Evolutionary conservation across 129 eudicot genomes (phyloP).

Genomic region (Gnaphalium uliginosum): DNA sequence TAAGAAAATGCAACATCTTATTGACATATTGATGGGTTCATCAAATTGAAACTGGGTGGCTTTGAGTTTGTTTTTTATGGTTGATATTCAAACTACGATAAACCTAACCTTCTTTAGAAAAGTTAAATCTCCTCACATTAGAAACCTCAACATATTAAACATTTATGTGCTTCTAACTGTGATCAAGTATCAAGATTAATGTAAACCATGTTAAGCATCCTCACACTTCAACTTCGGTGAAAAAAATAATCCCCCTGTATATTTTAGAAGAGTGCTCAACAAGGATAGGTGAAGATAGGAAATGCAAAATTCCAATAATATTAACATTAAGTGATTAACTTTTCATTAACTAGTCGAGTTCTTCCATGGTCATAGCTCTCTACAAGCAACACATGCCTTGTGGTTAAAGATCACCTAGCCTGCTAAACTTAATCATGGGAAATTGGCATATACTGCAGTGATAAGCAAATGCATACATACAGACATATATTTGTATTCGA

Average conservation of each 20-base stretch:
- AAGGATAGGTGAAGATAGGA: not conserved
- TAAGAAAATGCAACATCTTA: constrained; percentile 3
- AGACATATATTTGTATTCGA: not conserved
- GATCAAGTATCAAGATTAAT: constrained; percentile 19
- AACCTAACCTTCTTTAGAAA: constrained; percentile 8
- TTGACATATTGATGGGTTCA: not conserved
- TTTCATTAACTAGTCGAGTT: constrained; percentile 10
- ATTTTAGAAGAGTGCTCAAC: constrained; percentile 6
- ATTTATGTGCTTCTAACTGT: not conserved
- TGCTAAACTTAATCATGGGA: not conserved
- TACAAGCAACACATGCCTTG: constrained; percentile 17
- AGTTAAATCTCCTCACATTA: not conserved
- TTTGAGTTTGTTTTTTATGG: constrained; percentile 5
- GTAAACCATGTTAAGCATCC: constrained; percentile 9
- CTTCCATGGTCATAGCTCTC: constrained; percentile 10
- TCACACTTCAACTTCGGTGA: constrained; percentile 13
- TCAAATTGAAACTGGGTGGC: not conserved
- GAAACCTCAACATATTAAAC: constrained; percentile 6
- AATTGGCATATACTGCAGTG: not conserved
- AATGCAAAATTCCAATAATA: constrained; percentile 13
- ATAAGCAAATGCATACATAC: constrained; percentile 1
- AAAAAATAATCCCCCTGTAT: not conserved
- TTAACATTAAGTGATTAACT: not conserved
- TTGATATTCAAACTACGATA: constrained; percentile 3
- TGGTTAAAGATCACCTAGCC: constrained; percentile 9